phyloP scores from a whole-genome alignment of 106 monocot genomes.

The Ottelia alismoides region DNA sequence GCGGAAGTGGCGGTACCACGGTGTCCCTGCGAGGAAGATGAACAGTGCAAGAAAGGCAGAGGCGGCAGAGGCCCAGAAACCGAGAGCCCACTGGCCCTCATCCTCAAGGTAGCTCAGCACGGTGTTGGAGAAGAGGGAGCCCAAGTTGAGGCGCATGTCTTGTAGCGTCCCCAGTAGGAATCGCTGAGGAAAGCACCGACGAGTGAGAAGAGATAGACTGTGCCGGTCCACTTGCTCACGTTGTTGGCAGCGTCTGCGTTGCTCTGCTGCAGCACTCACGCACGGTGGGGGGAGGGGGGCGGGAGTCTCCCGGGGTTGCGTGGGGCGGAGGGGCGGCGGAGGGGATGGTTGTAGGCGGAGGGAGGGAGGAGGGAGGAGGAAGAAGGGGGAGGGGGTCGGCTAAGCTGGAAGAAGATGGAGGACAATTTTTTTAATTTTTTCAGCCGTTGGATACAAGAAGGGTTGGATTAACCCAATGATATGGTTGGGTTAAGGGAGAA shows the following conservation, averaged over 20 bases:
- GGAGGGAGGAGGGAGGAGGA: no score
- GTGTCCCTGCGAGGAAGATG: slow-evolving; percentile 36
- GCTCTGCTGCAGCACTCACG: slow-evolving; percentile 65
- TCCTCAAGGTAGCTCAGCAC: slow-evolving; percentile 67
- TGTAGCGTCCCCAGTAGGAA: slow-evolving; percentile 88
- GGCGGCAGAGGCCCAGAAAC: slow-evolving; percentile 43
- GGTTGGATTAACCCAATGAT: no score
- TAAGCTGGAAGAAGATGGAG: slow-evolving; percentile 64
- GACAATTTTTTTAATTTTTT: no score
- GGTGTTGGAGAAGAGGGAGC: slow-evolving; percentile 77
- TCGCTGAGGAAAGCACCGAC: slow-evolving; percentile 85
- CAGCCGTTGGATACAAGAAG: no score
- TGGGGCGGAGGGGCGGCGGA: no score
- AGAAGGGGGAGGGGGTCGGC: no score
- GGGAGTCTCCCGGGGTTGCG: no score
- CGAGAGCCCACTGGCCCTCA: slow-evolving; percentile 37
- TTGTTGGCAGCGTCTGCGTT: slow-evolving; percentile 80
- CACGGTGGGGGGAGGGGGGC: no score
- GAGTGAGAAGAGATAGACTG: slow-evolving; percentile 79
- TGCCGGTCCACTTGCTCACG: slow-evolving; percentile 91
- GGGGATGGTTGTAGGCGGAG: no score
- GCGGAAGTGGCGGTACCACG: slow-evolving; percentile 44
- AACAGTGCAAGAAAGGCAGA: slow-evolving; percentile 35
- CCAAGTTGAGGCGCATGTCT: slow-evolving; percentile 71
- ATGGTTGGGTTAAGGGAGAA: no score